Percentiles rank a stretch among this genome's conserved stretches.
Evolutionary conservation across 306 rosid genomes (phyloP).

Genomic region (Castanospermum australe): DNA sequence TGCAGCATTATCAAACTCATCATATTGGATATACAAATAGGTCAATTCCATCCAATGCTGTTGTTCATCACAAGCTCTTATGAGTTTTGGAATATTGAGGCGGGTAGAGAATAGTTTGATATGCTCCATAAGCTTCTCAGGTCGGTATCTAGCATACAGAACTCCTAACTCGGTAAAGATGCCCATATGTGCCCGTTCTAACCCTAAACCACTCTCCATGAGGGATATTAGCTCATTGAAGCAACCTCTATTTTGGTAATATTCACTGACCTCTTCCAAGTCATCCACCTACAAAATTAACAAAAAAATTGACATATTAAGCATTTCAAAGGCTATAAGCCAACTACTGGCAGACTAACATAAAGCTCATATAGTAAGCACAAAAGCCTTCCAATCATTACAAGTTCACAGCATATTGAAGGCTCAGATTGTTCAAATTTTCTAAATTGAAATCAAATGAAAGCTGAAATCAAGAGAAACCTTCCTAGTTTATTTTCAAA

Average conservation of each 20-base stretch:
- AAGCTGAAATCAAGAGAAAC: slow-evolving; percentile 6
- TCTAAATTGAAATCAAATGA: slow-evolving; percentile 3
- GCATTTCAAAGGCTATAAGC: slow-evolving; percentile 13
- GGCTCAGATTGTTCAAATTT: neutral
- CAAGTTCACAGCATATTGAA: slow-evolving; percentile 12
- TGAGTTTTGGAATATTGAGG: slow-evolving; percentile 96
- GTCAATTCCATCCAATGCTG: slow-evolving; percentile 98
- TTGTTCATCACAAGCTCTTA: slow-evolving; percentile 96
- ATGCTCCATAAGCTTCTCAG: slow-evolving; percentile 98
- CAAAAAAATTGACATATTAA: neutral
- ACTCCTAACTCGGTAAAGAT: slow-evolving; percentile 98
- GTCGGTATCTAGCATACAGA: slow-evolving; percentile 96
- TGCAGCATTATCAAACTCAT: slow-evolving; percentile 98
- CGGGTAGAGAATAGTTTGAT: slow-evolving; percentile 95
- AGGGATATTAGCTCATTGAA: slow-evolving; percentile 95
- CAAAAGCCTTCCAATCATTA: slow-evolving; percentile 22
- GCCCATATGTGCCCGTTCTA: slow-evolving; percentile 99
- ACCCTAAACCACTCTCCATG: slow-evolving; percentile 98
- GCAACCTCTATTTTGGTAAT: slow-evolving; percentile 97
- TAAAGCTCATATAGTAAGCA: slow-evolving; percentile 6
- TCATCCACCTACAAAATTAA: slow-evolving; percentile 80
- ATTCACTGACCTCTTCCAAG: slow-evolving; percentile 99
- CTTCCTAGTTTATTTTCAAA: neutral
- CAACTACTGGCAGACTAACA: neutral
- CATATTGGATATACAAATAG: slow-evolving; percentile 95